A percentile compares a stretch with the other conserved stretches of the same genome.
Evolutionary conservation across 108 stramenopile species (phyloP).

Genomic region (Skeletonema tropicum): DNA sequence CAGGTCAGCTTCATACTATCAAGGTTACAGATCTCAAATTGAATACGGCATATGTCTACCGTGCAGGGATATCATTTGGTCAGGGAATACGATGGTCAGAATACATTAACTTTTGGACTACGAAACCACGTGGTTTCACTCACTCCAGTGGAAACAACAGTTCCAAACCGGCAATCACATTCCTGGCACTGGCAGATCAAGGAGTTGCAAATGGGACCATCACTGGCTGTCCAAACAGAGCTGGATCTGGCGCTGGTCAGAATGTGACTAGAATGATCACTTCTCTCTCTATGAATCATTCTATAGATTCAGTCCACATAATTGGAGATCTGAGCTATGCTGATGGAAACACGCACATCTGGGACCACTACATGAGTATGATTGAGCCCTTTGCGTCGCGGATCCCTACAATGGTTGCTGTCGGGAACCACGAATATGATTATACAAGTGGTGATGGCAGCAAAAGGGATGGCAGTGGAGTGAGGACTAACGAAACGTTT

Average conservation of each 20-base stretch:
- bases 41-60: constrained; percentile 59
- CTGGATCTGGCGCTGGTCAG: constrained; percentile 21
- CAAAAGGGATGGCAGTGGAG: constrained; percentile 70
- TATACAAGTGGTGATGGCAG: constrained; percentile 55
- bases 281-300: constrained; percentile 10
- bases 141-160: neutral
- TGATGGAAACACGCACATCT: constrained; percentile 62
- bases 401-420: constrained; percentile 76
- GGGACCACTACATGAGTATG: constrained; percentile 81
- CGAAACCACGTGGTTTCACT: constrained; percentile 12
- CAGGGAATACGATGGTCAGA: constrained; percentile 43
- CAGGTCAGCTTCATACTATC: constrained; percentile 66
- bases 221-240: neutral
- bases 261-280: constrained; percentile 42
- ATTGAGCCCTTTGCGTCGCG: constrained; percentile 69
- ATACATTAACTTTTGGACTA: constrained; percentile 27
- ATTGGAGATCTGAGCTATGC: constrained; percentile 79
- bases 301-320: constrained; percentile 64
- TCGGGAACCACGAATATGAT: constrained; percentile 93
- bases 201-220: constrained; percentile 45
- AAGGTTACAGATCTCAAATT: constrained; percentile 47
- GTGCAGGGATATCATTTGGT: constrained; percentile 52
- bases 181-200: constrained; percentile 73
- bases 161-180: constrained; percentile 42
- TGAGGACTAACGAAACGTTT: constrained; percentile 48